A percentile compares a stretch with the other conserved stretches of the same genome.
Evolutionary conservation across 371 early-diverging fungal genomes (phyloP).

Genomic region (Apophysomyces ossiformis): DNA sequence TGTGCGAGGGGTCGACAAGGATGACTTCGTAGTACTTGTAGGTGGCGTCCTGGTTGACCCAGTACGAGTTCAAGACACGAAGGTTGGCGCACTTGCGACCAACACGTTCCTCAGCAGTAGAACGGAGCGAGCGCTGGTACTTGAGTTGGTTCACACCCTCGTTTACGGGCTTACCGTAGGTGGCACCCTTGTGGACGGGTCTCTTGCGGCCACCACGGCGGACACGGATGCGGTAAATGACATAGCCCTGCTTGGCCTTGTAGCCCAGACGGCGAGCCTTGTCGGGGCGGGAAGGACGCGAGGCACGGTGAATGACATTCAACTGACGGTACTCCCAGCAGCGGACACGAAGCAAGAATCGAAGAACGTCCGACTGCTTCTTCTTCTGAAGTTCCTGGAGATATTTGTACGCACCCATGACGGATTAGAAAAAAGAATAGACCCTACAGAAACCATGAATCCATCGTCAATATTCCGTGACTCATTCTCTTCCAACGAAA

Average conservation of each 20-base stretch:
- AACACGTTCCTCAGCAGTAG: conserved; percentile 97
- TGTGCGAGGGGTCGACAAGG: conserved; percentile 96
- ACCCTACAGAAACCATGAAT: neutral
- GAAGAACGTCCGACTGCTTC: conserved; percentile 99
- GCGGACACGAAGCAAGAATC: conserved; percentile 97
- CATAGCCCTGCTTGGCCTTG: conserved; percentile 99
- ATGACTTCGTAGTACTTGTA: conserved; percentile 99
- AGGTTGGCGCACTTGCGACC: conserved; percentile 95
- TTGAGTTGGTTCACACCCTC: conserved; percentile 99
- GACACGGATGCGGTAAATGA: conserved; percentile 97
- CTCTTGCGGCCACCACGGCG: conserved; percentile 99
- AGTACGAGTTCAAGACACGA: conserved; percentile 98
- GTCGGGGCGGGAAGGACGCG: conserved; percentile 98
- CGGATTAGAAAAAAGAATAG: neutral
- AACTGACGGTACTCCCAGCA: conserved; percentile 99
- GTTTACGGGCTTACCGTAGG: conserved; percentile 97
- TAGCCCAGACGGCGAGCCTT: conserved; percentile 99
- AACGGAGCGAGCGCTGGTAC: conserved; percentile 91
- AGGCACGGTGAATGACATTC: conserved; percentile 97
- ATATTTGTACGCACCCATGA: conserved; percentile 80
- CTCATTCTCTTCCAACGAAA: no score
- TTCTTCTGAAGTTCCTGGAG: conserved; percentile 97
- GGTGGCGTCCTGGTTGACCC: conserved; percentile 98
- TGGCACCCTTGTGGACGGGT: conserved; percentile 96
- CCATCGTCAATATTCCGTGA: no score